Percentiles rank a stretch among this genome's conserved stretches.
Evolutionary conservation across 257 asterid species (phyloP).

Genomic region (Solanum habrochaites): DNA sequence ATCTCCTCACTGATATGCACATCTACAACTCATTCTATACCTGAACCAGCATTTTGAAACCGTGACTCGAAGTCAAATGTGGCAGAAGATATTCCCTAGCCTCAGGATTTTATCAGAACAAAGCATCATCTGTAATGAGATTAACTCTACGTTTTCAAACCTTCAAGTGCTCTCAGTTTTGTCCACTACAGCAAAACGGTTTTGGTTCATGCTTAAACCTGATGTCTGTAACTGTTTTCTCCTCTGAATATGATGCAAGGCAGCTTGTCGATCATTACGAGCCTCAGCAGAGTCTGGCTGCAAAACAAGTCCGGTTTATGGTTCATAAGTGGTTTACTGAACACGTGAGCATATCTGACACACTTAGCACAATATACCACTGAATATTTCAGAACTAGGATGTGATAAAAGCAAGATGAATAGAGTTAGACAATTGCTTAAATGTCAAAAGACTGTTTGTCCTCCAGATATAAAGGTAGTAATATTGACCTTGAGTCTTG

Average conservation of each 20-base stretch:
- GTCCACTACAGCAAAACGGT: background rate
- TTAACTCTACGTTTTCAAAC: background rate
- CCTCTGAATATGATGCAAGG: slow-evolving; percentile 48
- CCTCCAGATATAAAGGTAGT: background rate
- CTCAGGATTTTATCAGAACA: background rate
- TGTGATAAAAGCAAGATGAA: background rate
- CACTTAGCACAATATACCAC: background rate
- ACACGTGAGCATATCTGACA: background rate
- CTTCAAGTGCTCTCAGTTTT: background rate
- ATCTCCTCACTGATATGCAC: background rate
- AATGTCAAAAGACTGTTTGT: background rate
- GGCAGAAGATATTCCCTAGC: background rate
- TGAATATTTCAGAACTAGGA: background rate
- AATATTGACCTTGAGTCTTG: background rate
- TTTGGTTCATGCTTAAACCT: slow-evolving; percentile 38
- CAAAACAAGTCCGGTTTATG: background rate
- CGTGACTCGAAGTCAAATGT: background rate
- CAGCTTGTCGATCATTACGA: slow-evolving; percentile 49
- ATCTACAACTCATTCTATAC: background rate
- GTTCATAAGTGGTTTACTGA: background rate
- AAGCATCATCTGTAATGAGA: background rate
- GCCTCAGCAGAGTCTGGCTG: slow-evolving; percentile 70
- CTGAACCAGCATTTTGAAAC: background rate
- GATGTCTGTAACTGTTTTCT: slow-evolving; percentile 65
- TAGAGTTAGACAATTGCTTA: background rate